Evolutionary conservation across 129 eudicot genomes (phyloP).

Genomic region (Cynara cardunculus): DNA sequence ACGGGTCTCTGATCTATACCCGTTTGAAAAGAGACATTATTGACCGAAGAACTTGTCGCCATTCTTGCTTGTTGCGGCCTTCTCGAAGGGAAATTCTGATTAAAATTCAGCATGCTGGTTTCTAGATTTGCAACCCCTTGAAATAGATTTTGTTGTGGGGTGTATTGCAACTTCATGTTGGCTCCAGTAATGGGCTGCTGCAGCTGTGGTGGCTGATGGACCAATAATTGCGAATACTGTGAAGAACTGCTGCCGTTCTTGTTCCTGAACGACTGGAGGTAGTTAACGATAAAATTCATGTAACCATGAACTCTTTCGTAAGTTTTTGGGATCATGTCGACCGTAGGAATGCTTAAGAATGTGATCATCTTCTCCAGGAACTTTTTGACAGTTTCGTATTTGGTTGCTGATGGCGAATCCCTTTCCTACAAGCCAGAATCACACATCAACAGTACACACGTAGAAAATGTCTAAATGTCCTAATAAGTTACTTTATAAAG

Average conservation of each 20-base stretch:
- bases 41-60: neutral
- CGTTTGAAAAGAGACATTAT: neutral
- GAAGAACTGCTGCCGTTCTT: neutral
- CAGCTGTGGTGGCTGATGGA: neutral
- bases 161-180: neutral
- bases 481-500: neutral
- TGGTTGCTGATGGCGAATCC: neutral
- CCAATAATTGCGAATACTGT: neutral
- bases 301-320: neutral
- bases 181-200: neutral
- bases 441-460: neutral
- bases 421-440: constrained; percentile 18
- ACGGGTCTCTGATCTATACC: neutral
- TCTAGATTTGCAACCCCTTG: constrained; percentile 6
- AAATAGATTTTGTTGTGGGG: neutral
- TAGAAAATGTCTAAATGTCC: neutral
- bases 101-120: neutral
- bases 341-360: constrained; percentile 12
- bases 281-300: constrained; percentile 12
- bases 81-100: constrained; percentile 14
- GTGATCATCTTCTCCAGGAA: constrained; percentile 16
- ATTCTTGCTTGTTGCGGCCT: constrained; percentile 7
- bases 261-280: neutral
- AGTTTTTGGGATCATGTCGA: neutral
- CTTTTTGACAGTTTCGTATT: neutral